phyloP scores from a whole-genome alignment of 805 yeast genomes.

The Grigorovia transvaalensis region DNA sequence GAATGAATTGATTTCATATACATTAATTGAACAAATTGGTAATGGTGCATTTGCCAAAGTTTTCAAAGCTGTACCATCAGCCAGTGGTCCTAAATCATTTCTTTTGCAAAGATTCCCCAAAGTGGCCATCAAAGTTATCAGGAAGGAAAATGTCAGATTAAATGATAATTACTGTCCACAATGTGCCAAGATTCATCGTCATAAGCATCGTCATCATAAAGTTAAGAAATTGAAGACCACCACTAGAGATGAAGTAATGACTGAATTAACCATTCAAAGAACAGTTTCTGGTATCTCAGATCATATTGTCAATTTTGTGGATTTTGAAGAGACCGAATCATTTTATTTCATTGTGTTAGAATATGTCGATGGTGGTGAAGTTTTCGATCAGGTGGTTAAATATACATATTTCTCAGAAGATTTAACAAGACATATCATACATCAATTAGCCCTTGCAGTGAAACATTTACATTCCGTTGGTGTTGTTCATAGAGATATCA shows the following conservation, averaged over 20 bases:
- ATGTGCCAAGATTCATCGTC: not conserved
- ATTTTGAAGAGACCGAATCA: slow-evolving; percentile 50
- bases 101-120: slow-evolving; percentile 9
- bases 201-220: slow-evolving; percentile 3
- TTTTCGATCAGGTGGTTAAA: slow-evolving; percentile 53
- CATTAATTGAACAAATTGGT: slow-evolving; percentile 44
- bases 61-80: slow-evolving; percentile 40
- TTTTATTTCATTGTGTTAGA: slow-evolving; percentile 62
- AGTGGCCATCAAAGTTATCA: slow-evolving; percentile 47
- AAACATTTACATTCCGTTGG: slow-evolving; percentile 63
- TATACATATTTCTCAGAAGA: slow-evolving; percentile 55
- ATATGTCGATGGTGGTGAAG: slow-evolving; percentile 58
- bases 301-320: slow-evolving; percentile 51
- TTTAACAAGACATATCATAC: slow-evolving; percentile 48
- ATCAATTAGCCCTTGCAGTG: slow-evolving; percentile 52
- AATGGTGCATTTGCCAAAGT: slow-evolving; percentile 78
- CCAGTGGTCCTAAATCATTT: slow-evolving; percentile 7
- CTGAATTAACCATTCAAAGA: slow-evolving; percentile 69
- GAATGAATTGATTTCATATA: slow-evolving; percentile 28
- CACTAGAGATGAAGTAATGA: slow-evolving; percentile 45
- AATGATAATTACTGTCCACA: slow-evolving; percentile 11
- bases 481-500: slow-evolving; percentile 70
- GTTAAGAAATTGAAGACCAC: slow-evolving; percentile 9
- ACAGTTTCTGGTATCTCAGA: slow-evolving; percentile 38
- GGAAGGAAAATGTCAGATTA: slow-evolving; percentile 54